Evolutionary conservation across 2,329 filamentous ascomycete species (phyloP), one percentile per base, ranked within the genome.

Genomic region (Karstenula rhodostoma): DNA sequence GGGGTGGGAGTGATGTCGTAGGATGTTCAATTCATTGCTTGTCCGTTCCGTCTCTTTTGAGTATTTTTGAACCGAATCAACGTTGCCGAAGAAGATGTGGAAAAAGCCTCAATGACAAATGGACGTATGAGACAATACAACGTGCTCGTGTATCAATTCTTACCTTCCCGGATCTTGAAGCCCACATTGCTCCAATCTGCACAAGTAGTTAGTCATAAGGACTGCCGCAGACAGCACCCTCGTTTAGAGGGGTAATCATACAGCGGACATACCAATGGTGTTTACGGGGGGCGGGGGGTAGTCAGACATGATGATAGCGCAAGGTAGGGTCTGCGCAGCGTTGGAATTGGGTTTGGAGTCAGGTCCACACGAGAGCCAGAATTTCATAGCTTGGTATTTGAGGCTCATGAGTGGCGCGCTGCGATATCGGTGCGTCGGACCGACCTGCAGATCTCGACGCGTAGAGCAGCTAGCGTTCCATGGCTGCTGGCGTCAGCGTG

Each of bases 111-210:
- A 43, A 25, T 6, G 42, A 17, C 23, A 22, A 47, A 3, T 32
- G 19, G 47, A 19, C 7, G 37, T 15, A 15, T 40, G 27, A 40
- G 33, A 9, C 29, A 33, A 25, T 3, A 47, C 23, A 22, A 35
- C 17, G n/a, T 1, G 2, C 4, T n/a, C 9, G 13, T 2, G 51
- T 8, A 7, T 15, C 19, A 35, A 35, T 10, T 65, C 82, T 71
- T 79, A 92, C 92, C 92, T 85, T 97, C 93, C 68, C 93, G 91
- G 69, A 97, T 90, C 74, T 89, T 89, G 86, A 98, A 98, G 75
- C 94, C 94, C 67, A 98, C 88, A 73, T 97, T 90, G 78, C 86
- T 87, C 94, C 94, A 98, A 84, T 98, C 93, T 88, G 65, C 23
- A n/a, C 13, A 54, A 46, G 37, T 46, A 68, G 64, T 60, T n/a